Conservation (phyloP, 768 basidiomycete genomes). For the Mycena latifolia region DNA sequence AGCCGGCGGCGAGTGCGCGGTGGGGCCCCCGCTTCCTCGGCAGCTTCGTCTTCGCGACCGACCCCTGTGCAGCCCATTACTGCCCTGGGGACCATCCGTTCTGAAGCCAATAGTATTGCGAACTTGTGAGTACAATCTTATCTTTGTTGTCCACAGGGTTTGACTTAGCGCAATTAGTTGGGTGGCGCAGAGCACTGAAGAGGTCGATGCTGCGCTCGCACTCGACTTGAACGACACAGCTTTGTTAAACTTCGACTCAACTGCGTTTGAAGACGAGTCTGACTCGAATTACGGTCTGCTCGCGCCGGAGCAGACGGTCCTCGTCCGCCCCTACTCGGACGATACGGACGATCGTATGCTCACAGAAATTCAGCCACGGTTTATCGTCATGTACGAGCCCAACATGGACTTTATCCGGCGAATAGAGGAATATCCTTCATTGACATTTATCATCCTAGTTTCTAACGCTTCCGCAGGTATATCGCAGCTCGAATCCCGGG, state of each 20-base stretch:
- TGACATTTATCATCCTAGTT: no score
- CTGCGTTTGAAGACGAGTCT: slow-evolving; percentile 66
- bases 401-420: slow-evolving; percentile 93
- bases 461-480: slow-evolving; percentile 66
- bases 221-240: slow-evolving; percentile 44
- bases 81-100: slow-evolving; percentile 51
- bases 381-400: slow-evolving; percentile 96
- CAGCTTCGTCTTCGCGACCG: slow-evolving; percentile 24
- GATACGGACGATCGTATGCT: slow-evolving; percentile 93
- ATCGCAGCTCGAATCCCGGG: slow-evolving; percentile 86
- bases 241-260: slow-evolving; percentile 52
- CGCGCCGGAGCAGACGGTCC: slow-evolving; percentile 80
- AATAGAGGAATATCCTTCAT: slow-evolving; percentile 72
- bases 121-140: slow-evolving; percentile 63
- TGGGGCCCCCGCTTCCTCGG: slow-evolving; percentile 65
- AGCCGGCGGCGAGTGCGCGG: slow-evolving; percentile 84
- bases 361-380: slow-evolving; percentile 88
- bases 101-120: slow-evolving; percentile 66
- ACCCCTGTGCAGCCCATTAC: slow-evolving; percentile 25
- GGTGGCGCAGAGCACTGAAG: slow-evolving; percentile 45
- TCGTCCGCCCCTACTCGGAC: slow-evolving; percentile 90
- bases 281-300: slow-evolving; percentile 86
- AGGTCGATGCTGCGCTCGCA: slow-evolving; percentile 38
- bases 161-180: slow-evolving; percentile 44
- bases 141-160: not conserved